A percentile compares a stretch with the other conserved stretches of the same genome.
Evolutionary conservation across 495 filamentous ascomycete genomes (phyloP).

Genomic region (Immersiella caudata): DNA sequence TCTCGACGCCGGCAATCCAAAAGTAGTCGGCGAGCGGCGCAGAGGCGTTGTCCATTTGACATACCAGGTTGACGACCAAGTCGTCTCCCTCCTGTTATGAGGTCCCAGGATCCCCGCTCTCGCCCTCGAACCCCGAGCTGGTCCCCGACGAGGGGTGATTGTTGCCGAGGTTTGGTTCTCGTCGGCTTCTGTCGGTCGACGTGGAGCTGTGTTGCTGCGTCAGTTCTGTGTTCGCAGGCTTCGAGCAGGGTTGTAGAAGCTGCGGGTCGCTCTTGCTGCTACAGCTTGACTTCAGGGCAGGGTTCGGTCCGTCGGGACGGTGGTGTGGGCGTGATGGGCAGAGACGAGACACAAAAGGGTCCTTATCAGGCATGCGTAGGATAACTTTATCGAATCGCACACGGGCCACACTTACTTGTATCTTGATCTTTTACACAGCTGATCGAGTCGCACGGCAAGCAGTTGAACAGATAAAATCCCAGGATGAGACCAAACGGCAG

Average conservation of each 20-base stretch:
- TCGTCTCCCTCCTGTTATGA: conserved; percentile 20
- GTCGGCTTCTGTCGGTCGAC: not conserved
- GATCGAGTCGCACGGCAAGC: not conserved
- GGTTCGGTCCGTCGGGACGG: conserved; percentile 1
- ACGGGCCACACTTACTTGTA: not conserved
- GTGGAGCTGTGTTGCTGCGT: not conserved
- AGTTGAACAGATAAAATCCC: not conserved
- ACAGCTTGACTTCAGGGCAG: not conserved
- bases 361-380: not conserved
- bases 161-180: not conserved
- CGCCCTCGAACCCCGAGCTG: not conserved
- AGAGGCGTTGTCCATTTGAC: conserved; percentile 61
- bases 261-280: not conserved
- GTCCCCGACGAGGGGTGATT: not conserved
- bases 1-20: conserved; percentile 94
- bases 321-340: not conserved
- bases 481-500: not conserved
- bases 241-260: not conserved
- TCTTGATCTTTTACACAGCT: not conserved
- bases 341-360: not conserved
- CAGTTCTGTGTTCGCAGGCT: conserved; percentile 1
- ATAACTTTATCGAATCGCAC: conserved; percentile 8
- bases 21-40: conserved; percentile 96
- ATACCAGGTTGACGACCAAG: conserved; percentile 39
- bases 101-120: not conserved